phyloP scores from a whole-genome alignment of 176 grass and related monocot genomes.

The Oryza rufipogon region DNA sequence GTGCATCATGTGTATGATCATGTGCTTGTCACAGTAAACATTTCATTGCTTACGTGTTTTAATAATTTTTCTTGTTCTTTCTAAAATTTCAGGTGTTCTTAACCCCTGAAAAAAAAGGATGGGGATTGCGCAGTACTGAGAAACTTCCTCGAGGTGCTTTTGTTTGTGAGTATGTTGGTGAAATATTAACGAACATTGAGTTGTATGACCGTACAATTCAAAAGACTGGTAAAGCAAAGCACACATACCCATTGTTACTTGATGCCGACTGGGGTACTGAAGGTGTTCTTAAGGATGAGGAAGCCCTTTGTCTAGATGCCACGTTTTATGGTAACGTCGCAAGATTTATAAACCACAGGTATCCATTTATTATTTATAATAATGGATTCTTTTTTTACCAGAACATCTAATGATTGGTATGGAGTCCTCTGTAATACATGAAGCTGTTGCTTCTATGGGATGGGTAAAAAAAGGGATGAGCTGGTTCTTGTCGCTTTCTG shows the following conservation, averaged over 20 bases:
- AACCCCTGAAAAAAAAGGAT: constrained; percentile 69
- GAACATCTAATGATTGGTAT: neutral
- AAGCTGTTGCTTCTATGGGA: neutral
- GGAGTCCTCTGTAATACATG: neutral
- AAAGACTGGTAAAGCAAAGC: constrained; percentile 44
- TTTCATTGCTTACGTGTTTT: neutral
- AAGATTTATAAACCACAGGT: constrained; percentile 98
- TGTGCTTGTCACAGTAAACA: constrained; percentile 3
- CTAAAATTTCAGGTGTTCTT: constrained; percentile 77
- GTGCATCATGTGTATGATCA: neutral
- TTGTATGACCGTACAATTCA: constrained; percentile 65
- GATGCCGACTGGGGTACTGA: constrained; percentile 89
- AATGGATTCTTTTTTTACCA: neutral
- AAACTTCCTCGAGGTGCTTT: constrained; percentile 74
- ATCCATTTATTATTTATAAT: neutral
- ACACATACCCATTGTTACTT: constrained; percentile 78
- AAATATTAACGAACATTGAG: constrained; percentile 93
- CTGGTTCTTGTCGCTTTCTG: constrained; percentile 9
- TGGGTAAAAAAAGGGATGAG: neutral
- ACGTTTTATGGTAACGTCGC: constrained; percentile 90
- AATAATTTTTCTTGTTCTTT: constrained; percentile 19
- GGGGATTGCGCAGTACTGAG: constrained; percentile 71
- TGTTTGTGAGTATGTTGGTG: constrained; percentile 91
- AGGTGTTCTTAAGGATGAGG: constrained; percentile 79
- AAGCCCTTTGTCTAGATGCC: constrained; percentile 83